A percentile compares a stretch with the other conserved stretches of the same genome.
These are phyloP conservation scores for Irpex sp. DNA, from an alignment of 1,284 basidiomycete species.

Conservation along the genomic window DNA sequence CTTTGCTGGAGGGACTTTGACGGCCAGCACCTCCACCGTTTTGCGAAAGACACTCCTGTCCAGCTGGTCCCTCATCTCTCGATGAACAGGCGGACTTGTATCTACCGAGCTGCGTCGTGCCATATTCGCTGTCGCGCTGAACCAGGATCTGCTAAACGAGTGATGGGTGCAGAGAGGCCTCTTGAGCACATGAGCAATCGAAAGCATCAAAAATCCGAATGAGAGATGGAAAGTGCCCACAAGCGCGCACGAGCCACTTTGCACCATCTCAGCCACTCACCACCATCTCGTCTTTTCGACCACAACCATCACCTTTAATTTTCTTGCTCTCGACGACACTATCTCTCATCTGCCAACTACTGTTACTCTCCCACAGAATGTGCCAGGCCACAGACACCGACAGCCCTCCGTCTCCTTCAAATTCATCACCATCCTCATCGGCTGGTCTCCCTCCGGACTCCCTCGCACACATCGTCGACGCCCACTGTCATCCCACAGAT, in stretches of 20 bases:
- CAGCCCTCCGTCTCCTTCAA: not conserved
- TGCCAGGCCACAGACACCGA: not conserved
- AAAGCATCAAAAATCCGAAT: not conserved
- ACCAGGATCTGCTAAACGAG: not conserved
- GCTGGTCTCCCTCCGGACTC: slow-evolving; percentile 9
- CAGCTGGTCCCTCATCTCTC: slow-evolving; percentile 40
- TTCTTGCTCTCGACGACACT: not conserved
- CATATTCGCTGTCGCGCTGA: slow-evolving; percentile 11
- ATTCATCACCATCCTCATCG: slow-evolving; percentile 7
- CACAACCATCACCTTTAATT: not conserved
- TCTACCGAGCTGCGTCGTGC: slow-evolving; percentile 33
- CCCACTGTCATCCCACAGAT: slow-evolving; percentile 80
- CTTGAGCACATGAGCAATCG: slow-evolving; percentile 1
- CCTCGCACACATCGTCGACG: slow-evolving; percentile 63
- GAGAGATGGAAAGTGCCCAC: not conserved
- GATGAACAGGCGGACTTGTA: slow-evolving; percentile 47
- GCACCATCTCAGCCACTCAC: not conserved
- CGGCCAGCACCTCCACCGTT: slow-evolving; percentile 61
- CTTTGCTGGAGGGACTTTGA: slow-evolving; percentile 51
- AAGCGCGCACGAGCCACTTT: not conserved
- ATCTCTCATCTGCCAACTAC: not conserved
- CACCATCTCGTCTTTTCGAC: slow-evolving; percentile 3
- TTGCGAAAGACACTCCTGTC: slow-evolving; percentile 63
- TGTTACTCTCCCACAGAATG: slow-evolving; percentile 1
- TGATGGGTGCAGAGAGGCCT: not conserved